Conservation (phyloP, 2,329 filamentous ascomycete genomes). For the Claviceps lovelessii region DNA sequence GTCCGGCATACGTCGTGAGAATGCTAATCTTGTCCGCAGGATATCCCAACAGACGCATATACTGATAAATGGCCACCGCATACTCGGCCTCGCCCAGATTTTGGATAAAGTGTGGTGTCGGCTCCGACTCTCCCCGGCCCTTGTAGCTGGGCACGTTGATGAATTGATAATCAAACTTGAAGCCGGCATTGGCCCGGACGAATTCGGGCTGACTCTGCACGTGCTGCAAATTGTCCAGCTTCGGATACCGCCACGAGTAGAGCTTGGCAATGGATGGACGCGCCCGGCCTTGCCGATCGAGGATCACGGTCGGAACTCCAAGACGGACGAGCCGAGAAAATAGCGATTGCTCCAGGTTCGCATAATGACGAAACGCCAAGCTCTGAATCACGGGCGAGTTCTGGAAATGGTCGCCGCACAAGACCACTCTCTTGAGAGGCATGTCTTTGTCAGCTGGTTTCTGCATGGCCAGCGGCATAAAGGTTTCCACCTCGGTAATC, state of each 20-base stretch:
- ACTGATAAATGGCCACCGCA: slow-evolving; percentile 86
- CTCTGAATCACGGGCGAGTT: slow-evolving; percentile 95
- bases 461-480: slow-evolving; percentile 89
- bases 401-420: slow-evolving; percentile 91
- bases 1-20: slow-evolving; percentile 84
- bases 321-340: slow-evolving; percentile 84
- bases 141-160: slow-evolving; percentile 92
- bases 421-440: slow-evolving; percentile 70
- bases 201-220: slow-evolving; percentile 60
- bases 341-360: slow-evolving; percentile 88
- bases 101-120: slow-evolving; percentile 87
- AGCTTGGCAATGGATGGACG: slow-evolving; percentile 75
- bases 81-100: slow-evolving; percentile 97
- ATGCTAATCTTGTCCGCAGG: slow-evolving; percentile 74
- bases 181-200: slow-evolving; percentile 71
- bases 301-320: slow-evolving; percentile 76
- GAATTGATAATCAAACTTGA: slow-evolving; percentile 91
- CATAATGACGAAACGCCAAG: slow-evolving; percentile 83
- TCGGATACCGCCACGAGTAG: slow-evolving; percentile 85
- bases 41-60: slow-evolving; percentile 93
- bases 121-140: slow-evolving; percentile 74
- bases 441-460: slow-evolving; percentile 59
- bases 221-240: slow-evolving; percentile 63
- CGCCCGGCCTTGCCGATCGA: slow-evolving; percentile 88
- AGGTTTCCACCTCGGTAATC: slow-evolving; percentile 93